Percentiles rank a stretch among this genome's conserved stretches.
Evolutionary conservation across 148 eudicot species (phyloP).

Genomic region (Nepenthes mirabilis): DNA sequence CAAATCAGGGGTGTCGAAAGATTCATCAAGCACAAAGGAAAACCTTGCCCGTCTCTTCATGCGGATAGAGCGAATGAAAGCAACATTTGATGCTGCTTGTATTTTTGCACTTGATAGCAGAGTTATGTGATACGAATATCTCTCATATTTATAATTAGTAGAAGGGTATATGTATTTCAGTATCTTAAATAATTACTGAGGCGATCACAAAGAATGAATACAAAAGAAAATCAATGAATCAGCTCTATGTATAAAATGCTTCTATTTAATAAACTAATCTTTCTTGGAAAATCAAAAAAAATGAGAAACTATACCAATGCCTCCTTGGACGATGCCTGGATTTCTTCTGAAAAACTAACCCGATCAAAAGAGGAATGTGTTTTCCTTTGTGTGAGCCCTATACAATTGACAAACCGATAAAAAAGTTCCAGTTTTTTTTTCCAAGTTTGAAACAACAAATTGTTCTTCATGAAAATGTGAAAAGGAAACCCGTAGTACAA

Average conservation of each 20-base stretch:
- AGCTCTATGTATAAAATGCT: too few species aligned
- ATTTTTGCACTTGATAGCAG: too few species aligned
- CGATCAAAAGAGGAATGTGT: constrained; percentile 12
- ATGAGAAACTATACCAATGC: constrained; percentile 13
- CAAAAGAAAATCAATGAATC: too few species aligned
- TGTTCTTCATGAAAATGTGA: background rate
- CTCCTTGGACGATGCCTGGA: constrained; percentile 52
- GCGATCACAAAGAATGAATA: too few species aligned
- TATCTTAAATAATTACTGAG: too few species aligned
- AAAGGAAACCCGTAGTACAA: constrained; percentile 1
- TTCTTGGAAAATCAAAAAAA: background rate
- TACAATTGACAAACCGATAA: background rate
- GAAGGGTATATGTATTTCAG: background rate
- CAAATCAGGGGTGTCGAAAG: too few species aligned
- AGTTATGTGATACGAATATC: too few species aligned
- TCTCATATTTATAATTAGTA: background rate
- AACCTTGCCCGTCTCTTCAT: too few species aligned
- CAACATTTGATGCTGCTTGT: background rate
- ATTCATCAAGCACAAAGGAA: too few species aligned
- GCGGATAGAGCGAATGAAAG: background rate
- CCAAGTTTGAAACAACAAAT: background rate
- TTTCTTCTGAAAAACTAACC: constrained; percentile 32
- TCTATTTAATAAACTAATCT: background rate
- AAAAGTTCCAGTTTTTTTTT: too few species aligned
- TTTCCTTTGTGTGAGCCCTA: constrained; percentile 42